A percentile compares a stretch with the other conserved stretches of the same genome.
Conservation (phyloP, 1,139 yeast genomes). For the Candida freyschussii region DNA sequence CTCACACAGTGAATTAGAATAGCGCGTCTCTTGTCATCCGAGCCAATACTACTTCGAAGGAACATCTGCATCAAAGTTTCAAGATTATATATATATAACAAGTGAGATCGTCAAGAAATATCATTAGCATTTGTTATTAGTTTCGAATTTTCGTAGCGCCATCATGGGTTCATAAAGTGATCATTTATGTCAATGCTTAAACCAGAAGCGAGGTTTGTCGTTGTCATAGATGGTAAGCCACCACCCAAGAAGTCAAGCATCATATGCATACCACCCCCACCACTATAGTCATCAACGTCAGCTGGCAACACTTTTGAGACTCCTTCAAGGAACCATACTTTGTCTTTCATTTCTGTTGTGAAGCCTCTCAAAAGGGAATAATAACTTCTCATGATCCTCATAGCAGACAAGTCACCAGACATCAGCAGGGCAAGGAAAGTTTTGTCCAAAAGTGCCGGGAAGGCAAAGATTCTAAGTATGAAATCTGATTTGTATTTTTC, state of each 20-base stretch:
- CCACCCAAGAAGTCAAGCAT: slow-evolving; percentile 84
- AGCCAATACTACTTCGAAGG: neutral
- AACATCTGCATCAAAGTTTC: neutral
- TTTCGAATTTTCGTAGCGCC: no score
- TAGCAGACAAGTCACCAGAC: slow-evolving; percentile 81
- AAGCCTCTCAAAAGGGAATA: slow-evolving; percentile 76
- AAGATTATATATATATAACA: neutral
- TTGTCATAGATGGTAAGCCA: slow-evolving; percentile 55
- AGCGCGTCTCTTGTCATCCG: neutral
- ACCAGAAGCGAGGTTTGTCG: slow-evolving; percentile 37
- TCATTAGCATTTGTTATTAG: neutral
- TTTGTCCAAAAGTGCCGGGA: slow-evolving; percentile 86
- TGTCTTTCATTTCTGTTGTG: slow-evolving; percentile 81
- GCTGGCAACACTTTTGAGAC: slow-evolving; percentile 81
- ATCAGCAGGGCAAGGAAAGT: slow-evolving; percentile 68
- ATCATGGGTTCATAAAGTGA: slow-evolving; percentile 27
- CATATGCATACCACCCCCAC: slow-evolving; percentile 90
- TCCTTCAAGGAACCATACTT: slow-evolving; percentile 93
- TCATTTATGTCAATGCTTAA: slow-evolving; percentile 40
- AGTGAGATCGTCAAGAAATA: neutral
- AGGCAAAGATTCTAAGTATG: slow-evolving; percentile 81
- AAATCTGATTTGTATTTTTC: slow-evolving; percentile 84
- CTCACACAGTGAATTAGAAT: neutral
- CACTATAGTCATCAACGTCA: slow-evolving; percentile 78
- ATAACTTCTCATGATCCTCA: slow-evolving; percentile 85